Base-by-base conservation (phyloP, 129 eudicot species). In the Saposhnikovia divaricata region DNA sequence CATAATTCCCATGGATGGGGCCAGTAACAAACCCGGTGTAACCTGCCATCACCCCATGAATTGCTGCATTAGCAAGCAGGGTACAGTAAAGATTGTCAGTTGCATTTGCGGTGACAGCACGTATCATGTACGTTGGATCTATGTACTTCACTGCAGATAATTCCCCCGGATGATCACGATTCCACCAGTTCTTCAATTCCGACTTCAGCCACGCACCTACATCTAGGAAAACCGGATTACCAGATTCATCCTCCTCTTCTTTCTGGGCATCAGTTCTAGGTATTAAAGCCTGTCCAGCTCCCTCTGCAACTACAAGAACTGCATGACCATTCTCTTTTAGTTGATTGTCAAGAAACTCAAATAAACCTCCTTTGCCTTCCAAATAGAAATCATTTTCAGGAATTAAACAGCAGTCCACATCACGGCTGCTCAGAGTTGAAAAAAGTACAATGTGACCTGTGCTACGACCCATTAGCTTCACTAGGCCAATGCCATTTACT, bases 41-140 rank as follows among this genome's bases (percentile, higher is more conserved):
- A 66, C 98, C 98, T 12, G 92, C 98, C 98, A 93, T 93, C 1
- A 88, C 86, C 2, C 98, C 98, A 79, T 93, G 98, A 72, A 93
- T 84, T 3, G 96, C 98, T 5, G 96, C 89, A 80, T 91, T 92
- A 0, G 98, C 94, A 75, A 93, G 44, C 0, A 93, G 82, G 19
- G 96, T 91, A 71, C 98, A 93, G 27, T 93, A 91, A 66, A 89
- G 47, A 69, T 86, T 91, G 84, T 93, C 92, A 0, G 96, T 87
- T 21, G 96, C 92, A 78, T 93, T 93, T 0, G 94, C 91, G 6
- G 98, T 81, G 11, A 91, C 90, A 15, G 94, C 98, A 0, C 98
- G 89, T 2, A 93, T 86, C 98, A 93, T 93, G 71, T 93, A 93
- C 0, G 96, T 91, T 1, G 97, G 98, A 76, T 93, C 98, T 6